Base-by-base conservation (phyloP, 73 alveolate species). In the Loxodes magnus region DNA sequence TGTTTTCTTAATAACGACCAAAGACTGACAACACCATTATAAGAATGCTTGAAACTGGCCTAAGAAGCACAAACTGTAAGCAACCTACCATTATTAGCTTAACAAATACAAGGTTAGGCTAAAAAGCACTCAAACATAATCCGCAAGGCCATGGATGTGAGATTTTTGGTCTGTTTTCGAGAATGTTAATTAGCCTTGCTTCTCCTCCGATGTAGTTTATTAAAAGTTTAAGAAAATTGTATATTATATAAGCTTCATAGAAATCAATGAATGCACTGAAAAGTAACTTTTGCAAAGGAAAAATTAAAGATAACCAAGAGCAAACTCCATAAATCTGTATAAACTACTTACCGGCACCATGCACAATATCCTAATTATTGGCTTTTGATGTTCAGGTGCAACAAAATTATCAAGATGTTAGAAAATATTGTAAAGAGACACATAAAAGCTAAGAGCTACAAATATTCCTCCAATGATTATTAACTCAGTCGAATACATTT, bases 101-200 rank as follows among this genome's bases (percentile, higher is more conserved):
- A 56, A 65, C 33, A 64, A 72, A 72, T 4, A 35, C 48, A 53
- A 50, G 44, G 36, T 64, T 67, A 10, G 79, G 59, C 43, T 31
- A 9, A 10, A 72, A 27, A 3, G 71, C 64, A 38, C 56, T 64
- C 44, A 41, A 27, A 4, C 50, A 12, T 5, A 7, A 46, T 23
- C 57, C 74, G 3, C 54, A 50, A 3, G 87, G 87, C 78, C 78
- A 72, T 15, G 87, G 87, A 14, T 66, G 59, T 30, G 42, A 43
- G 3, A 72, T 66, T 39, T 74, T 25, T 21, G 35, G 69, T 35
- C 44, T 65, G 20, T 64, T 64, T 55, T 72, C 87, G 16, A 72
- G 64, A 44, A 43, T 69, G 3, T 48, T 70, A 0, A 64, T 35
- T 19, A 72, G 37, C 14, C 43, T 20, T 17, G 50, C 56, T 31